Conservation (phyloP, 2,329 filamentous ascomycete species). For the Coniochaeta prunicola region DNA sequence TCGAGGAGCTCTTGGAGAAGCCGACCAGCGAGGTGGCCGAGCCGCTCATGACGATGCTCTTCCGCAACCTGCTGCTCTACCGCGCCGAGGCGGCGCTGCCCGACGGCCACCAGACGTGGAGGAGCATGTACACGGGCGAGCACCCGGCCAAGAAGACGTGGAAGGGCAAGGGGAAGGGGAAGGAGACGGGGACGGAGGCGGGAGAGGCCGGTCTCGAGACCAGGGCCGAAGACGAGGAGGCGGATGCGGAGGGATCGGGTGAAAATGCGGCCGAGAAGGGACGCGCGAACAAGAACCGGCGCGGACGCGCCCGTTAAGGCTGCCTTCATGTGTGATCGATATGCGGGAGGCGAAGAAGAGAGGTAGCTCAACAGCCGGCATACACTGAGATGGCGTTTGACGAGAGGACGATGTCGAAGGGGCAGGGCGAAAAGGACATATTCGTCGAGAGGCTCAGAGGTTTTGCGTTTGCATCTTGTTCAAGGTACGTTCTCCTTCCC, state of each 20-base stretch:
- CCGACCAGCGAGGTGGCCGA: neutral
- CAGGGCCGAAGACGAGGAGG: neutral
- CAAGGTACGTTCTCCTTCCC: too few species aligned
- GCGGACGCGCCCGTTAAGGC: too few species aligned
- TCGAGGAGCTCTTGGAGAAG: neutral
- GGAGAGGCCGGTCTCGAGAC: too few species aligned
- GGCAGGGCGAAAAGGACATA: too few species aligned
- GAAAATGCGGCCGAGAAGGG: neutral
- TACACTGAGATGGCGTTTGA: too few species aligned
- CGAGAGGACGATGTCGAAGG: too few species aligned
- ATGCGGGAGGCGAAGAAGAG: too few species aligned
- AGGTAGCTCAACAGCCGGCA: too few species aligned
- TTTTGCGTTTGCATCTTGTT: too few species aligned
- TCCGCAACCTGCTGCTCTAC: neutral
- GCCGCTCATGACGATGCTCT: neutral
- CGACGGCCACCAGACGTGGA: neutral
- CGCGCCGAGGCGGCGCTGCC: neutral
- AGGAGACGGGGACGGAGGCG: neutral
- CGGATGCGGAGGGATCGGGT: neutral
- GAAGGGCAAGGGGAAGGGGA: neutral
- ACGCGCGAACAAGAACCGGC: too few species aligned
- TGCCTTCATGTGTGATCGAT: too few species aligned
- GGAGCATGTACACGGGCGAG: neutral
- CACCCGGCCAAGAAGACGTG: neutral
- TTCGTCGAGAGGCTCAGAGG: too few species aligned